A percentile compares a stretch with the other conserved stretches of the same genome.
These are phyloP conservation scores for Sporisorium scitamineum DNA, from an alignment of 1,284 basidiomycete genomes.

Conservation along the genomic window DNA sequence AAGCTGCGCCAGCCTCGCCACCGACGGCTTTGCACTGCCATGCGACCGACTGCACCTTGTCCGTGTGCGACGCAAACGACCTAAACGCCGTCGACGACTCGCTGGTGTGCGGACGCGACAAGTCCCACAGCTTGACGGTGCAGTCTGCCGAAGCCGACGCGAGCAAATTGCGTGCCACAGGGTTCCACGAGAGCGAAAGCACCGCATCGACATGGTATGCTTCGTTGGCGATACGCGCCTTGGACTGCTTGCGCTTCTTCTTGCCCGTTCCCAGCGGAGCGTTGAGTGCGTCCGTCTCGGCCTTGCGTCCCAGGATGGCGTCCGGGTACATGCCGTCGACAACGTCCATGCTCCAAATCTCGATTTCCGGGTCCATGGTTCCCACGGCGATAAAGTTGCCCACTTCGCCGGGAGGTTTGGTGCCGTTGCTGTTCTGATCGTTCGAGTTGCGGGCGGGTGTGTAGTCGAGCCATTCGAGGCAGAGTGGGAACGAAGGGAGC, in stretches of 20 bases:
- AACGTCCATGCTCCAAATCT: constrained; percentile 96
- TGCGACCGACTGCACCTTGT: constrained; percentile 97
- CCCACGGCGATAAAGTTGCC: constrained; percentile 97
- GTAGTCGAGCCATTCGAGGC: constrained; percentile 99
- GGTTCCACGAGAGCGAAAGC: constrained; percentile 91
- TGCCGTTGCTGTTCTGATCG: constrained; percentile 35
- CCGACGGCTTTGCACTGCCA: constrained; percentile 77
- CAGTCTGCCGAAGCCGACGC: constrained; percentile 92
- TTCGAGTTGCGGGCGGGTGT: constrained; percentile 73
- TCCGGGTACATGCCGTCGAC: constrained; percentile 95
- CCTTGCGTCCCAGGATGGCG: constrained; percentile 87
- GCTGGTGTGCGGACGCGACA: constrained; percentile 76
- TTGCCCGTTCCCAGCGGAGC: constrained; percentile 66
- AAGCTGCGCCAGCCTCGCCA: constrained; percentile 59
- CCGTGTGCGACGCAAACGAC: constrained; percentile 85
- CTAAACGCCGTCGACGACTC: constrained; percentile 76
- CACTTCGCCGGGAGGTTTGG: constrained; percentile 70
- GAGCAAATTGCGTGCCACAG: constrained; percentile 85
- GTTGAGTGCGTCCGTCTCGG: constrained; percentile 53
- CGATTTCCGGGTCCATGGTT: constrained; percentile 96
- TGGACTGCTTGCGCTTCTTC: constrained; percentile 83
- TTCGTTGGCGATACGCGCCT: constrained; percentile 77
- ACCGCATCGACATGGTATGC: constrained; percentile 93
- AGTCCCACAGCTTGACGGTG: constrained; percentile 98
- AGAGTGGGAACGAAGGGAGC: constrained; percentile 96